phyloP scores from a whole-genome alignment of 768 basidiomycete genomes.

The Lactifluus echinatus region DNA sequence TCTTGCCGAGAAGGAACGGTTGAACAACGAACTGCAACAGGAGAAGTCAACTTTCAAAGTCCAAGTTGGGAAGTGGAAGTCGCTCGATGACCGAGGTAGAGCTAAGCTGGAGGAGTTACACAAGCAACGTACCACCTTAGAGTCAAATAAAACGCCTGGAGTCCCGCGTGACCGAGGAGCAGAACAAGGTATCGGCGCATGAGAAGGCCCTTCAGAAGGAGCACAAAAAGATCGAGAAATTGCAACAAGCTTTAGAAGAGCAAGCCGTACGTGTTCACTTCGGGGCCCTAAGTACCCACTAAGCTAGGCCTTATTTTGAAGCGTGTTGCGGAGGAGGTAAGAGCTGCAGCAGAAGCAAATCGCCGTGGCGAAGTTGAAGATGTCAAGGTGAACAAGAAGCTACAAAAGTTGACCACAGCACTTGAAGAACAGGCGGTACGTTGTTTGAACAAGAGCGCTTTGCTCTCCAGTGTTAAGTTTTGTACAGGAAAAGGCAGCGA shows the following conservation, averaged over 20 bases:
- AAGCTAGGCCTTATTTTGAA: neutral
- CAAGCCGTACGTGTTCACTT: neutral
- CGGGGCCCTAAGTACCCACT: neutral
- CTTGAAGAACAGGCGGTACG: constrained; percentile 22
- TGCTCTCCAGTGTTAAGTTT: neutral
- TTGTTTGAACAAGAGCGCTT: neutral
- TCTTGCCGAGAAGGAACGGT: constrained; percentile 45
- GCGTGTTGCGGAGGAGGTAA: constrained; percentile 7
- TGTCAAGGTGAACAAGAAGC: constrained; percentile 28
- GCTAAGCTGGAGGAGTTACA: constrained; percentile 47
- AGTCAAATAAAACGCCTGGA: constrained; percentile 42
- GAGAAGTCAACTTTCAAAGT: constrained; percentile 45
- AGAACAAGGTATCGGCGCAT: constrained; percentile 20
- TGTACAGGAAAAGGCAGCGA: constrained; percentile 24
- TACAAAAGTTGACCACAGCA: constrained; percentile 24
- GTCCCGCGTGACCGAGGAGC: constrained; percentile 26
- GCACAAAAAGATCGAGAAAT: constrained; percentile 14
- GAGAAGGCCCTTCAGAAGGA: constrained; percentile 21
- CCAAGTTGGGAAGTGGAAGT: constrained; percentile 64
- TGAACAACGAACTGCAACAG: constrained; percentile 50
- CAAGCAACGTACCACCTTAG: constrained; percentile 49
- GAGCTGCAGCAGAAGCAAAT: neutral
- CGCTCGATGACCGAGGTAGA: constrained; percentile 54
- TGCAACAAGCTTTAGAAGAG: constrained; percentile 12
- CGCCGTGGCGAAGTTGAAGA: constrained; percentile 23